These are phyloP conservation scores for Meyerozyma athensensis DNA, from an alignment of 1,139 yeast species.

Conservation along the genomic window DNA sequence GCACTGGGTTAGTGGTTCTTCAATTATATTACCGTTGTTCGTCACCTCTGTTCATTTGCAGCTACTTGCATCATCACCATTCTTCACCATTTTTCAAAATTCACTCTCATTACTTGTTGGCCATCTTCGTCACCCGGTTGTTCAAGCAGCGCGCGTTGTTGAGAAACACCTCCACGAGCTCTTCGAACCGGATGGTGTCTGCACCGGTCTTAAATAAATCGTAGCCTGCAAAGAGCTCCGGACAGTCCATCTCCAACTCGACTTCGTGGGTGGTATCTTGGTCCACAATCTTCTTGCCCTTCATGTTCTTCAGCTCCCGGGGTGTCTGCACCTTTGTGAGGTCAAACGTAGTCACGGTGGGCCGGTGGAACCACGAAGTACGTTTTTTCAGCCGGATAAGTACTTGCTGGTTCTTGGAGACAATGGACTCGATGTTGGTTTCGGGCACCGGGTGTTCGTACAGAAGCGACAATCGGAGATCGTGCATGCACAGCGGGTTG, in stretches of 20 bases:
- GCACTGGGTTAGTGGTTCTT: too few species aligned
- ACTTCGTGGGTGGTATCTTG: constrained; percentile 49
- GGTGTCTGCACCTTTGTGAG: constrained; percentile 57
- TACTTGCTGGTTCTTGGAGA: constrained; percentile 40
- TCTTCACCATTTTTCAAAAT: too few species aligned
- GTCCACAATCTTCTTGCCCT: constrained; percentile 35
- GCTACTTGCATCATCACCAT: too few species aligned
- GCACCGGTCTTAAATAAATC: constrained; percentile 44
- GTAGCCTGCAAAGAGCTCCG: constrained; percentile 59
- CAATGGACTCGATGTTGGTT: constrained; percentile 42
- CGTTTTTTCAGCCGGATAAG: constrained; percentile 61
- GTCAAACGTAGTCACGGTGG: constrained; percentile 69
- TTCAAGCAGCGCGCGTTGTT: constrained; percentile 55
- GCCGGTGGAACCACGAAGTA: constrained; percentile 56
- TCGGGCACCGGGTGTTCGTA: constrained; percentile 68
- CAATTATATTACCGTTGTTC: too few species aligned
- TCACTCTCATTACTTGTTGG: too few species aligned
- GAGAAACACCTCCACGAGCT: constrained; percentile 63
- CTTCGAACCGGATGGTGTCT: constrained; percentile 63
- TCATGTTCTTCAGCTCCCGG: constrained; percentile 38
- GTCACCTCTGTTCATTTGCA: too few species aligned
- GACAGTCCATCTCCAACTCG: constrained; percentile 70
- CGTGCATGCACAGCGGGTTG: constrained; percentile 75
- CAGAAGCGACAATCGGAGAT: constrained; percentile 69
- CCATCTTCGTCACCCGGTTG: constrained; percentile 42